phyloP scores from a whole-genome alignment of 1,139 yeast species.

The Saccharomyces pastorianus region DNA sequence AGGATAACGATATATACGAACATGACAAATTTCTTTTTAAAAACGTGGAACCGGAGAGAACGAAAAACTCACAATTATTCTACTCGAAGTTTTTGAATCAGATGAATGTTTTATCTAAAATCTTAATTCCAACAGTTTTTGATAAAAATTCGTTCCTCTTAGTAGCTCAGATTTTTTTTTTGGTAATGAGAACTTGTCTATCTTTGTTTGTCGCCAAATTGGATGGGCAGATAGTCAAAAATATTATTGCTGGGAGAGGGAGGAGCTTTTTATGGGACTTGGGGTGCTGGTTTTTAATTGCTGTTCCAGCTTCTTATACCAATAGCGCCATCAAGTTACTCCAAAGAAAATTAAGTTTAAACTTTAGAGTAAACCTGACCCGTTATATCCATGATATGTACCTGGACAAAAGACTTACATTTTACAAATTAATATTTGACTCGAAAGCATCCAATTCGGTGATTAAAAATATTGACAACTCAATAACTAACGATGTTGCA shows the following conservation, averaged over 20 bases:
- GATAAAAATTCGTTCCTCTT: constrained; percentile 63
- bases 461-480: constrained; percentile 52
- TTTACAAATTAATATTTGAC: constrained; percentile 61
- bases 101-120: constrained; percentile 68
- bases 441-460: constrained; percentile 32
- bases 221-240: constrained; percentile 88
- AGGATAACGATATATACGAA: constrained; percentile 35
- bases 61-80: constrained; percentile 34
- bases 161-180: constrained; percentile 63
- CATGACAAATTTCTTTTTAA: constrained; percentile 35
- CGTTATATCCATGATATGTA: constrained; percentile 88
- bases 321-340: constrained; percentile 83
- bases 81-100: constrained; percentile 68
- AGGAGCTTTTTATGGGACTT: constrained; percentile 68
- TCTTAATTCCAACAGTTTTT: constrained; percentile 65
- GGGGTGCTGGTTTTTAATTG: constrained; percentile 79
- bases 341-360: constrained; percentile 68
- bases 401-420: constrained; percentile 71
- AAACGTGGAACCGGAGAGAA: constrained; percentile 31
- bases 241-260: constrained; percentile 80
- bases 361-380: constrained; percentile 75
- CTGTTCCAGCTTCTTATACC: constrained; percentile 89
- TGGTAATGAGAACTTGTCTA: constrained; percentile 78
- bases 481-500: constrained; percentile 77
- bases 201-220: constrained; percentile 78